Evolutionary conservation across 768 basidiomycete species (phyloP), one percentile per base, ranked within the genome.

Genomic region (Mycena rebaudengoi): DNA sequence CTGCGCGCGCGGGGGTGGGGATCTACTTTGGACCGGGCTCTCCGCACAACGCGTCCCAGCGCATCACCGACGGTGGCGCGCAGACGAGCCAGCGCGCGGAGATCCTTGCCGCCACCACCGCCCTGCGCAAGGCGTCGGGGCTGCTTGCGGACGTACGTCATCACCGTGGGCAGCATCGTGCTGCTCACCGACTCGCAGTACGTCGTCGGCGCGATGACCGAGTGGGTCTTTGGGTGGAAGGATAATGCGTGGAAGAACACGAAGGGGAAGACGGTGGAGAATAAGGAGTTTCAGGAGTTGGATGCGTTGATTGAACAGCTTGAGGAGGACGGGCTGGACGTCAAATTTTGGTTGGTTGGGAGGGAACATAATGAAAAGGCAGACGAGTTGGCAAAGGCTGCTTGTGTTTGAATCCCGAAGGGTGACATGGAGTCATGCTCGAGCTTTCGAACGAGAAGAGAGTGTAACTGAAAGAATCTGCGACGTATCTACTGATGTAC

Each of bases 71-170:
- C n/a, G n/a, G n/a, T n/a, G n/a, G 66, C 0, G 3, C 39, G 10
- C 66, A 67, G 57, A 67, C 66, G 12, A 67, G 62, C 50, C 66
- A 67, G 30, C 66, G 66, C 14, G 61, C 66, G 14, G 61, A 67
- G 46, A 60, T 67, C 28, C 51, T 63, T 11, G 62, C 66, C n/a
- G 62, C 62, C 1, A 55, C 41, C 23, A 59, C 46, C 4, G 66
- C 62, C 8, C 51, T 67, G 30, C 43, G 33, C 21, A 55, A 59
- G 16, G 61, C 56, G 1, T 35, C 18, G 16, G 4, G n/a, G 1
- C 35, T 66, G 0, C 33, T 62, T 5, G 23, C 30, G 13, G 21
- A 58, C 12, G n/a, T n/a, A n/a, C n/a, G 49, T 25, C 3, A 37
- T 25, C 18, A 39, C 30, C 33, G 61, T 66, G 18, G 44, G 50